Evolutionary conservation across 2,329 filamentous ascomycete genomes (phyloP).

Genomic region (Botryosphaeria agaves): DNA sequence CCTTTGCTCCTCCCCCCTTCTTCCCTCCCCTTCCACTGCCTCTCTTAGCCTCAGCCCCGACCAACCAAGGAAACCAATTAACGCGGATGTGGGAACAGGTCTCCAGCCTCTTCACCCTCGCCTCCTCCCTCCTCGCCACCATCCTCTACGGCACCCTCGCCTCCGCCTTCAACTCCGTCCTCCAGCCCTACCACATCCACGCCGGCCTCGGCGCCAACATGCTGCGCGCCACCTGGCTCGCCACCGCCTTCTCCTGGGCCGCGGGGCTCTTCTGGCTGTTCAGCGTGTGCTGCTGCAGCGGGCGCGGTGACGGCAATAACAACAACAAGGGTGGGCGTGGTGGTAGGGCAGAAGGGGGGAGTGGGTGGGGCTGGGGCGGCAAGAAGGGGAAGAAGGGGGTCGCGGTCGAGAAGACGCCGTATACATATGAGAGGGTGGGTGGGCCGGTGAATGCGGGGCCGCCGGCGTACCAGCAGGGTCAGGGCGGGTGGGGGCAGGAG

Average conservation of each 20-base stretch:
- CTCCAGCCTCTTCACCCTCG: conserved; percentile 39
- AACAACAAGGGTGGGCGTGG: no score
- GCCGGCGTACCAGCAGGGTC: conserved; percentile 2
- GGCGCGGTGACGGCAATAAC: conserved; percentile 13
- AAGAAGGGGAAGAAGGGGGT: conserved; percentile 17
- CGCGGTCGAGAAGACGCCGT: conserved; percentile 41
- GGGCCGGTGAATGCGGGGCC: conserved; percentile 21
- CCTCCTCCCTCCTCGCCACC: conserved; percentile 56
- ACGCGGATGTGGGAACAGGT: conserved; percentile 15
- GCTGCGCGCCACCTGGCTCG: conserved; percentile 62
- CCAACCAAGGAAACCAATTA: conserved; percentile 5
- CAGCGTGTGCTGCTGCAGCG: conserved; percentile 80
- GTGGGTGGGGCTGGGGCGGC: conserved; percentile 11
- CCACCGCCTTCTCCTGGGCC: conserved; percentile 56
- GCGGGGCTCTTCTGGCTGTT: conserved; percentile 82
- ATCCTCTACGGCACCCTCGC: conserved; percentile 54
- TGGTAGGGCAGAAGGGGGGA: no score
- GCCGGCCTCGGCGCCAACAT: conserved; percentile 50
- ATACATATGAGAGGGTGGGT: conserved; percentile 40
- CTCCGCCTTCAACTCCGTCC: conserved; percentile 46
- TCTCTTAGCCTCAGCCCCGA: conserved; percentile 1
- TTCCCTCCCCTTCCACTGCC: conserved; percentile 18
- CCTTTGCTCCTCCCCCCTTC: not conserved
- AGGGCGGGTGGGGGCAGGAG: conserved; percentile 5
- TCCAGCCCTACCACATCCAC: conserved; percentile 55